Conservation (phyloP, 768 basidiomycete genomes). For the Mrakia blollopis region DNA sequence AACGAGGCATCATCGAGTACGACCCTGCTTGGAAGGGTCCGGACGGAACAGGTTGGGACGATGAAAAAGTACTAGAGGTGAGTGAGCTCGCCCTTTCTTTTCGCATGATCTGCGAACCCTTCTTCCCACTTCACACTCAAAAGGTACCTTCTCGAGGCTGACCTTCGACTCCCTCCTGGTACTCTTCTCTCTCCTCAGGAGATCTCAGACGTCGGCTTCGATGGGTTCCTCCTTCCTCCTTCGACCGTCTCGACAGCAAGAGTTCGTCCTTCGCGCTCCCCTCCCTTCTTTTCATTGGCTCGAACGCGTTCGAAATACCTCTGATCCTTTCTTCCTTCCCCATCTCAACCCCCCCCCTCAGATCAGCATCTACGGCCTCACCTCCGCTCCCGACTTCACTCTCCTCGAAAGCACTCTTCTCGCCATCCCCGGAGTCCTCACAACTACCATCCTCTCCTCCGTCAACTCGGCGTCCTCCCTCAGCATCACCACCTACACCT, state of each 20-base stretch:
- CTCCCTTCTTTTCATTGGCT: background rate
- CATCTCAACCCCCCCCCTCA: background rate
- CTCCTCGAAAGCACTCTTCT: constrained; percentile 68
- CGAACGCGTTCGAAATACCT: background rate
- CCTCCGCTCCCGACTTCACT: constrained; percentile 39
- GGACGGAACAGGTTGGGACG: constrained; percentile 56
- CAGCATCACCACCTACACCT: constrained; percentile 41
- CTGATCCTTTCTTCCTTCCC: background rate
- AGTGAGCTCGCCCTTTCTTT: constrained; percentile 49
- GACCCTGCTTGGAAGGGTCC: constrained; percentile 54
- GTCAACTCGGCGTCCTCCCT: constrained; percentile 38
- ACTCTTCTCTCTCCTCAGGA: constrained; percentile 53
- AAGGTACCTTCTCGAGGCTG: too few species aligned
- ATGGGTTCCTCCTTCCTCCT: constrained; percentile 69
- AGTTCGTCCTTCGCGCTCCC: background rate
- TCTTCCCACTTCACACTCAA: constrained; percentile 11
- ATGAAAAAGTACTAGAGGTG: constrained; percentile 71
- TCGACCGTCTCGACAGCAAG: constrained; percentile 28
- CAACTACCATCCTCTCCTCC: constrained; percentile 59
- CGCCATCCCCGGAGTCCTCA: constrained; percentile 65
- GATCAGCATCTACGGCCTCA: constrained; percentile 30
- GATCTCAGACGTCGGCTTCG: constrained; percentile 89
- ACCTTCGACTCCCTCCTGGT: background rate
- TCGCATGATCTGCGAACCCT: background rate
- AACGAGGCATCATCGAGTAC: constrained; percentile 85